Evolutionary conservation across 2,329 filamentous ascomycete species (phyloP), one percentile per base, ranked within the genome.

Genomic region (Fusarium nelsonii): DNA sequence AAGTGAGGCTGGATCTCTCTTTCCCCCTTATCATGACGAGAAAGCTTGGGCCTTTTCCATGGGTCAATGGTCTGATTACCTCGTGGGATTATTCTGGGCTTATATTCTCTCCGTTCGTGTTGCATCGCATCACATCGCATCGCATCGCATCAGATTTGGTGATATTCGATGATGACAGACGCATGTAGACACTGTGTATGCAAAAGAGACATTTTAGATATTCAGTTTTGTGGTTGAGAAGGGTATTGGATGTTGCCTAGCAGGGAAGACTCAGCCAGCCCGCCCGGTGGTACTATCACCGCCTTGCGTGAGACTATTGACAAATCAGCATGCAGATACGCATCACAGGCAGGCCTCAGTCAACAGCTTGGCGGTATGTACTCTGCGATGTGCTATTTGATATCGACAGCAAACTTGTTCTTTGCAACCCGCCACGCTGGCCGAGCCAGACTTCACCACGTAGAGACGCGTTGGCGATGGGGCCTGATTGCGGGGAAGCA

Each of bases 61-160:
- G 67, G 58, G 66, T 63, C 62, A 41, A 63, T 69, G 67, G 53
- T 69, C 67, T 57, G 67, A 70, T 67, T 67, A 67, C 56, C 45
- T 48, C 32, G 43, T 43, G 46, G 40, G 46, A 56, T 49, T 55
- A 43, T 61, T 54, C 52, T 59, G 41, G 62, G 41, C 63, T 51
- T 45, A 23, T 39, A 37, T 45, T n/a, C 34, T n/a, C 48, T 28
- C 33, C 18, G 20, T 18, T 7, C 16, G 16, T 50, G 46, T 50
- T 12, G 46, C 16, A 50, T 50, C 23, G 30, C 32, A 51, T 20
- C 20, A 15, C 15, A 40, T 32, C 16, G 46, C 16, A 50, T 50
- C 23, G 30, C 32, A 51, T 20, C 20, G 18, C 15, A 40, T 16
- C 8, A 39, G 18, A 20, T 23, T 18, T 14, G 23, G 28, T 51